These are phyloP conservation scores for Gamsiella multidivaricata DNA, from an alignment of 192 early-diverging fungal genomes.

Conservation along the genomic window DNA sequence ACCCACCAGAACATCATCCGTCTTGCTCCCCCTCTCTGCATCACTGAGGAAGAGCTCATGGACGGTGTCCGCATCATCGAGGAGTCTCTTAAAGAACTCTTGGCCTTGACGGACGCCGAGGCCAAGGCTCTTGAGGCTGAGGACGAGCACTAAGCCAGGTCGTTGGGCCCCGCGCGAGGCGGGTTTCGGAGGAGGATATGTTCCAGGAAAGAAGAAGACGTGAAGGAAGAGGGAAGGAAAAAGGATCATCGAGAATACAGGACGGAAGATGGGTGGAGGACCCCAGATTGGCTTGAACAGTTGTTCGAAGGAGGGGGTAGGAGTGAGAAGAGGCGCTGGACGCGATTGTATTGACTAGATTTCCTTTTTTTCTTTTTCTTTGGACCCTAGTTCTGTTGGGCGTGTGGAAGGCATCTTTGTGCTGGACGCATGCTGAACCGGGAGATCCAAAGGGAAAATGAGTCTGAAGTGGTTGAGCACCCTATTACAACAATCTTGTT, in stretches of 20 bases:
- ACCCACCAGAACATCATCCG: constrained; percentile 99
- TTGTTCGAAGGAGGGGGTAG: constrained; percentile 30
- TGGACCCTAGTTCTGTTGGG: constrained; percentile 15
- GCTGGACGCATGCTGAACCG: neutral
- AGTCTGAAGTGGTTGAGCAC: constrained; percentile 56
- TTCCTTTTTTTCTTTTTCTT: constrained; percentile 58
- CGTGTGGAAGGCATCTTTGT: constrained; percentile 1
- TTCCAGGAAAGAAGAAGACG: neutral
- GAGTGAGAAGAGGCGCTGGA: constrained; percentile 56
- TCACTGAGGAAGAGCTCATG: constrained; percentile 91
- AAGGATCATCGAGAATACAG: constrained; percentile 46
- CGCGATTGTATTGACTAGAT: constrained; percentile 56
- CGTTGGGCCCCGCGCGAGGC: neutral
- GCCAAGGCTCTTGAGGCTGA: constrained; percentile 53
- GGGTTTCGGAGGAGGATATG: neutral
- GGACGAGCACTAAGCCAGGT: constrained; percentile 40
- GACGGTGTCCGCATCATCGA: constrained; percentile 85
- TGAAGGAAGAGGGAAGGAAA: constrained; percentile 12
- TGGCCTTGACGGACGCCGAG: constrained; percentile 46
- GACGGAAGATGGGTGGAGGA: constrained; percentile 40
- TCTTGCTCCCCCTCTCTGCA: constrained; percentile 93
- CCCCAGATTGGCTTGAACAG: constrained; percentile 36
- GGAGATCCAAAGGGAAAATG: constrained; percentile 51
- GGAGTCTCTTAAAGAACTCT: constrained; percentile 79
- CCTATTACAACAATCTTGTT: constrained; percentile 14